Conservation (phyloP, 352 stramenopile genomes). For the Thalassiosira ordinaria region DNA sequence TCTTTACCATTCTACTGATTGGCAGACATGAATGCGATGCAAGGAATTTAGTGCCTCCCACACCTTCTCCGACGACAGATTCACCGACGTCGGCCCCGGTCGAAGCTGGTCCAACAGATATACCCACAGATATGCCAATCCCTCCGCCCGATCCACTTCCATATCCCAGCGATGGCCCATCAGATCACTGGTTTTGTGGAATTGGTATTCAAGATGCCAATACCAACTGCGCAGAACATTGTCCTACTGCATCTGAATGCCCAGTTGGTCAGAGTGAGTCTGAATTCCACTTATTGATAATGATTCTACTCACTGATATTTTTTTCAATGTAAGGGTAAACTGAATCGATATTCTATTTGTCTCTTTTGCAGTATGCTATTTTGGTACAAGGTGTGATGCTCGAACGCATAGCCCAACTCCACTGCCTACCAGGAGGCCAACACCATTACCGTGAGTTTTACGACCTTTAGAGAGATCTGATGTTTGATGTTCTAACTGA, state of each 20-base stretch:
- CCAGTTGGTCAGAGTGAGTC: conserved; percentile 48
- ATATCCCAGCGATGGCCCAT: conserved; percentile 26
- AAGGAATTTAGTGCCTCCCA: conserved; percentile 37
- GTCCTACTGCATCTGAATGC: conserved; percentile 58
- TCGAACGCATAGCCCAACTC: conserved; percentile 49
- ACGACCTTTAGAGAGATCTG: no score
- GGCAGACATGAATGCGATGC: conserved; percentile 35
- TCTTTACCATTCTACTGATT: background rate
- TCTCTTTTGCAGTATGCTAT: conserved; percentile 50
- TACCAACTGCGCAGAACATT: conserved; percentile 40
- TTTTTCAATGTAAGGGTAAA: no score
- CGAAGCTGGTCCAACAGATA: conserved; percentile 28
- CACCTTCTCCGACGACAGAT: conserved; percentile 7
- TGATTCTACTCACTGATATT: no score
- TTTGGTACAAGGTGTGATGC: conserved; percentile 55
- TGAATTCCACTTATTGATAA: no score
- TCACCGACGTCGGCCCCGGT: conserved; percentile 14
- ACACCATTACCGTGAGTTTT: conserved; percentile 40
- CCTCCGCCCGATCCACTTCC: conserved; percentile 29
- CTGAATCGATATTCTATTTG: background rate
- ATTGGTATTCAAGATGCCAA: conserved; percentile 51
- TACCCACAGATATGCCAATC: conserved; percentile 48
- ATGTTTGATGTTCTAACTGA: no score
- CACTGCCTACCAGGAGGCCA: conserved; percentile 42
- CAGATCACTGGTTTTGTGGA: conserved; percentile 57